Base-by-base conservation (phyloP, 768 basidiomycete species). In the Phylloporus sp. region DNA sequence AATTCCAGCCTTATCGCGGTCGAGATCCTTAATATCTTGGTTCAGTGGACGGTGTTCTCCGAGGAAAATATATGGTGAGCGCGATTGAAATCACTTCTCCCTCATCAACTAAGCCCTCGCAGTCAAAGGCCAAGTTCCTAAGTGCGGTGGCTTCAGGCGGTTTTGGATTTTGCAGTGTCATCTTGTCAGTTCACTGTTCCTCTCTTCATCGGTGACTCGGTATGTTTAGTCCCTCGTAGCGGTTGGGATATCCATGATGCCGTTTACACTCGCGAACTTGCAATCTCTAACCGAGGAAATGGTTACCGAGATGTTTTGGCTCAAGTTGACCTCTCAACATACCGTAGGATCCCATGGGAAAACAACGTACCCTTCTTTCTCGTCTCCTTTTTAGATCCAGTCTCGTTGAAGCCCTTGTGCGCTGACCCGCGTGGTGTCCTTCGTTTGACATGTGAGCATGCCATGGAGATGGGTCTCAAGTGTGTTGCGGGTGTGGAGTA, bases 191-290 rank as follows among this genome's bases (percentile, higher is more conserved):
- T 5, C n/a, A 28, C 33, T 5, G 3, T 29, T 39, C 44, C 14
- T 21, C 9, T 38, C 26, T 33, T 36, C 40, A 28, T 40, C 2
- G 0, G 13, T 36, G 9, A 37, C 9, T 14, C 13, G 23, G 38
- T 27, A 32, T 55, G 35, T 44, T 49, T 44, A 42, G 39, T 15
- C 20, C 26, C 9, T 29, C 18, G 13, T 54, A 91, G 85, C 50
- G 89, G 87, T 38, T 92, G 90, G 94, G 90, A 95, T 65, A 82
- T 97, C 14, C 91, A 97, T 55, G 96, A 98, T 62, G 53, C 75
- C 0, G 79, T 88, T 5, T 97, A 98, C 69, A 75, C 81, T 5
- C 77, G 76, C 20, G 96, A 98, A 66, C 80, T 98, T 10, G 72
- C 84, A 13, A 87, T 99, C 49, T 94, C 93, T 20, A 97, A 96